Conservation (phyloP, 1,284 basidiomycete genomes). For the Ganoderma lucidum region DNA sequence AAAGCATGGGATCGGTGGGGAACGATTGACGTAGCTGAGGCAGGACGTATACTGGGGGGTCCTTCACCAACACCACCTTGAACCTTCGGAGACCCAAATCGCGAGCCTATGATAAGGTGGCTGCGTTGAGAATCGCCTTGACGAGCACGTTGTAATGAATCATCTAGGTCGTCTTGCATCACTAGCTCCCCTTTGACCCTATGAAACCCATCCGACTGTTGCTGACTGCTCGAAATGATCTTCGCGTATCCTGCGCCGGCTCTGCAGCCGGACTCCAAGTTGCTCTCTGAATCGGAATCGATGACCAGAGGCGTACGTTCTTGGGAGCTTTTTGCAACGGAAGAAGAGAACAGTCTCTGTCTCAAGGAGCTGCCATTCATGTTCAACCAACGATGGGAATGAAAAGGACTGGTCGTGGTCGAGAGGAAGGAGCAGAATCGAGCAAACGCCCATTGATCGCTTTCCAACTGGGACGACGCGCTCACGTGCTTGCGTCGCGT, state of each 20-base stretch:
- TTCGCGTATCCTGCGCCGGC: not conserved
- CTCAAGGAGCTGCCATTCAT: constrained; percentile 27
- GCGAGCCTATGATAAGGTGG: constrained; percentile 24
- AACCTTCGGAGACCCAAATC: constrained; percentile 20
- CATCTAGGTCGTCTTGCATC: not conserved
- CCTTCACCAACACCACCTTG: constrained; percentile 10
- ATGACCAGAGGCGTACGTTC: not conserved
- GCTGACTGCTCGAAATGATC: not conserved
- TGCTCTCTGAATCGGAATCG: not conserved
- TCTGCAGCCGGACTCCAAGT: not conserved
- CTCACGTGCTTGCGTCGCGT: constrained; percentile 25
- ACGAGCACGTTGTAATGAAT: constrained; percentile 20
- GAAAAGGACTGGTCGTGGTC: not conserved
- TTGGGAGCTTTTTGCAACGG: not conserved
- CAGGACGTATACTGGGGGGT: not conserved
- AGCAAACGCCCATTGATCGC: constrained; percentile 1
- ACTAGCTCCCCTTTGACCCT: not conserved
- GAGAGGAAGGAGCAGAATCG: not conserved
- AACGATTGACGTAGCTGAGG: not conserved
- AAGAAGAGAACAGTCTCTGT: constrained; percentile 20
- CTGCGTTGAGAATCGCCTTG: constrained; percentile 24
- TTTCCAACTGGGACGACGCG: constrained; percentile 21
- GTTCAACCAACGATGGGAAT: not conserved
- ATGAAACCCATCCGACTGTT: not conserved
- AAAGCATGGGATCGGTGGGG: not conserved